Conservation (phyloP, 176 grass and related monocot genomes). For the Hordeum marinum region DNA sequence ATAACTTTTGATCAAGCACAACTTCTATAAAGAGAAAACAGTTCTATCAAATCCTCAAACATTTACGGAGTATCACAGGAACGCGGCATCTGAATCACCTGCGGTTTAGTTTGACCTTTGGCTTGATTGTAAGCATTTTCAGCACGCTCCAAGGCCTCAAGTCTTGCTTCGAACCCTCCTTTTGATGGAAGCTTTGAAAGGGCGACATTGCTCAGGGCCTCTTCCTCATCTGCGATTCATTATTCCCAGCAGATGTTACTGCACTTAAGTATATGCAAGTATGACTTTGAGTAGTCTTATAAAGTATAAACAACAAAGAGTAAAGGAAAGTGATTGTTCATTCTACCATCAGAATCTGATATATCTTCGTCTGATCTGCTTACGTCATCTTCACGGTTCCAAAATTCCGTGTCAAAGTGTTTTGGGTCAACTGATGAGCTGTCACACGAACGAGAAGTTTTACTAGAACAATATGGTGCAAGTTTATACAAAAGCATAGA, state of each 20-base stretch:
- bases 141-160: constrained; percentile 66
- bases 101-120: constrained; percentile 49
- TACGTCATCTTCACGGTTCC: constrained; percentile 75
- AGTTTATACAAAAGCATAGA: background rate
- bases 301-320: background rate
- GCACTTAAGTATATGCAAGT: background rate
- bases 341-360: constrained; percentile 84
- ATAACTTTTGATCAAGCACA: background rate
- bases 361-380: constrained; percentile 71
- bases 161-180: constrained; percentile 61
- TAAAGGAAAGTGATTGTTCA: constrained; percentile 1
- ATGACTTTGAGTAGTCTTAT: background rate
- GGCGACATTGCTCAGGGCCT: constrained; percentile 30
- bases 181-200: constrained; percentile 55
- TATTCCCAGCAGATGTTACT: constrained; percentile 16
- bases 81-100: constrained; percentile 42
- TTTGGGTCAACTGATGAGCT: constrained; percentile 51
- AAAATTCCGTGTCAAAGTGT: constrained; percentile 67
- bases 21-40: background rate
- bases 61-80: background rate
- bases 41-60: background rate
- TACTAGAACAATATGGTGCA: constrained; percentile 9
- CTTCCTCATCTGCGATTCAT: constrained; percentile 44
- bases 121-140: constrained; percentile 83
- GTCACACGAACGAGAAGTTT: constrained; percentile 25